phyloP scores from a whole-genome alignment of 495 filamentous ascomycete genomes.

The Xylaria venustula region DNA sequence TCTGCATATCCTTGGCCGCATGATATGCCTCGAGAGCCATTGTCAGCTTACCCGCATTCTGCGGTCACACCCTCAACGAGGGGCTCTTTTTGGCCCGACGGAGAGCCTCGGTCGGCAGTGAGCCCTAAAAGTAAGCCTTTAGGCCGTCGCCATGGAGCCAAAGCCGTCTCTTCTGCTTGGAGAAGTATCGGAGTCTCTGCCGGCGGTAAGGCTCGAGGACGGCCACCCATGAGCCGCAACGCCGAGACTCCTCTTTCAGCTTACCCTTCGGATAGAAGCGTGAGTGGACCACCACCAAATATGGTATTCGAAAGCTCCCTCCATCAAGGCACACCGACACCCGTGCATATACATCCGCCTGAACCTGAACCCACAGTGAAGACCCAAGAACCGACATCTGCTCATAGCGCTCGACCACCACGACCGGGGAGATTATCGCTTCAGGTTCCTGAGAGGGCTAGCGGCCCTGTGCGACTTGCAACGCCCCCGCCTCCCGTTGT shows the following conservation, averaged over 20 bases:
- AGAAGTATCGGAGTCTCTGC: conserved; percentile 63
- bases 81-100: conserved; percentile 48
- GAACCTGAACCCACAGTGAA: conserved; percentile 20
- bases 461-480: conserved; percentile 73
- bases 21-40: conserved; percentile 53
- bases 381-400: conserved; percentile 18
- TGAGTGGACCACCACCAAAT: conserved; percentile 28
- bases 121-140: conserved; percentile 59
- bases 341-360: conserved; percentile 26
- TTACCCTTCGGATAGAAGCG: conserved; percentile 60
- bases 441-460: conserved; percentile 75
- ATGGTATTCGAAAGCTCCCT: conserved; percentile 18
- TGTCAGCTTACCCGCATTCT: conserved; percentile 73
- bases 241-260: conserved; percentile 81
- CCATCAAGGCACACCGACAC: conserved; percentile 15
- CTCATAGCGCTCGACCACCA: conserved; percentile 19
- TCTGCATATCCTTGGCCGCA: conserved; percentile 36
- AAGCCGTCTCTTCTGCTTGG: conserved; percentile 94
- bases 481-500: conserved; percentile 65
- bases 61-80: conserved; percentile 65
- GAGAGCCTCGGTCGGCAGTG: conserved; percentile 68
- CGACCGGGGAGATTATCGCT: conserved; percentile 64
- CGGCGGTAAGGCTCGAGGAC: conserved; percentile 74
- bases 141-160: conserved; percentile 77
- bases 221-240: conserved; percentile 75